These are phyloP conservation scores for Podaxis rugospora DNA, from an alignment of 768 basidiomycete genomes.

Conservation along the genomic window DNA sequence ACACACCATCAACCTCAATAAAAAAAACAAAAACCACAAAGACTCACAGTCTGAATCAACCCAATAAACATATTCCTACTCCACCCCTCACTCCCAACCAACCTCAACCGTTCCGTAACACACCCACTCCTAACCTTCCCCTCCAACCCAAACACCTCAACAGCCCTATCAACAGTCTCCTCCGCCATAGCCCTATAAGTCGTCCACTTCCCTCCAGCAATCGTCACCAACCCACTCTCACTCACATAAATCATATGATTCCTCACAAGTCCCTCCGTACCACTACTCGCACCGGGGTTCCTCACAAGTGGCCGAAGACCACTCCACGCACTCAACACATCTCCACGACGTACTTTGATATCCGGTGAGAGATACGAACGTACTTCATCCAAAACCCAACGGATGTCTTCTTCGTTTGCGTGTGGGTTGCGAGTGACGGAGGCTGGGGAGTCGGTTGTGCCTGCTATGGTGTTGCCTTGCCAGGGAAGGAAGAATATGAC, in stretches of 20 bases:
- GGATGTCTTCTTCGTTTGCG: slow-evolving; percentile 90
- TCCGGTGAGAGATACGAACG: slow-evolving; percentile 85
- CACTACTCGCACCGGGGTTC: slow-evolving; percentile 59
- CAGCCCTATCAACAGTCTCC: slow-evolving; percentile 87
- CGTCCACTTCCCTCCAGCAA: slow-evolving; percentile 99
- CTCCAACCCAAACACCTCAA: slow-evolving; percentile 71
- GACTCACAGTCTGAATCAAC: slow-evolving; percentile 64
- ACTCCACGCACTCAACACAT: slow-evolving; percentile 94
- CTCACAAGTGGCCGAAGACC: slow-evolving; percentile 88
- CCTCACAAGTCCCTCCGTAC: slow-evolving; percentile 85
- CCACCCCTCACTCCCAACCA: slow-evolving; percentile 94
- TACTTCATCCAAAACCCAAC: slow-evolving; percentile 95
- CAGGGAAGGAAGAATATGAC: slow-evolving; percentile 99
- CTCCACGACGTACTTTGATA: slow-evolving; percentile 90
- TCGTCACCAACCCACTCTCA: slow-evolving; percentile 66
- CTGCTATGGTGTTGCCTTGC: slow-evolving; percentile 97
- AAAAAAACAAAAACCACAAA: neutral
- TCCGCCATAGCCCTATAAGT: slow-evolving; percentile 96
- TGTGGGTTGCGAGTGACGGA: slow-evolving; percentile 68
- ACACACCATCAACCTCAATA: neutral
- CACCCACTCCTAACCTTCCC: slow-evolving; percentile 54
- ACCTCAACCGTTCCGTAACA: slow-evolving; percentile 73
- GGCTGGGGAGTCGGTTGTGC: slow-evolving; percentile 88
- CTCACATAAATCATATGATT: slow-evolving; percentile 90
- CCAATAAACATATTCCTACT: slow-evolving; percentile 95